Conservation (phyloP, 805 yeast genomes). For the Sugiyamaella floridensis region DNA sequence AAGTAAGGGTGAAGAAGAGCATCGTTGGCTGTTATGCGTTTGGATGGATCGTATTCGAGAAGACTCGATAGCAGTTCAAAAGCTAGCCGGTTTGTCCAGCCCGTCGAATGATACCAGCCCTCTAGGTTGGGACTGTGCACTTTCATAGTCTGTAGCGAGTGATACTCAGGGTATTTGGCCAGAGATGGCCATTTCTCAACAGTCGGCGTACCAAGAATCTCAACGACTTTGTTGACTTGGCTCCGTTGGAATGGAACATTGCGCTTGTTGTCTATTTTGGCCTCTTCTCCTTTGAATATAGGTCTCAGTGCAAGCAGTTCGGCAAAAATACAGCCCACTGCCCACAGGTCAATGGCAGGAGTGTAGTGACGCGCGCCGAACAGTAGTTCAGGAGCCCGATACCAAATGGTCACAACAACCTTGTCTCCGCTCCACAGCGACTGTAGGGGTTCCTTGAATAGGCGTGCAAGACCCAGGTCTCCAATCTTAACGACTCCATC, state of each 20-base stretch:
- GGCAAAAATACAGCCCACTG: conserved; percentile 90
- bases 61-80: conserved; percentile 56
- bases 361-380: conserved; percentile 92
- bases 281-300: conserved; percentile 95
- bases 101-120: conserved; percentile 81
- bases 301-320: conserved; percentile 86
- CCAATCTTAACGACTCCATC: conserved; percentile 93
- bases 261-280: conserved; percentile 89
- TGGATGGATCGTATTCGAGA: conserved; percentile 76
- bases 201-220: conserved; percentile 87
- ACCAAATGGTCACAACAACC: conserved; percentile 96
- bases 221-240: conserved; percentile 84
- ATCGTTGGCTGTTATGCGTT: conserved; percentile 68
- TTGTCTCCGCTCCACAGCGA: conserved; percentile 86
- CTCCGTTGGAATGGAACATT: conserved; percentile 90
- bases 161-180: conserved; percentile 77
- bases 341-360: conserved; percentile 91
- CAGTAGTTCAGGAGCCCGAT: conserved; percentile 84
- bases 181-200: conserved; percentile 72
- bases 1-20: conserved; percentile 78
- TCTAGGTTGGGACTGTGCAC: conserved; percentile 62
- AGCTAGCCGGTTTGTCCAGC: conserved; percentile 66
- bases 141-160: conserved; percentile 48
- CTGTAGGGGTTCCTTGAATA: conserved; percentile 80
- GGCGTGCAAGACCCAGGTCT: conserved; percentile 85